Evolutionary conservation across 2,329 filamentous ascomycete genomes (phyloP).

Genomic region (Alternaria dauci): DNA sequence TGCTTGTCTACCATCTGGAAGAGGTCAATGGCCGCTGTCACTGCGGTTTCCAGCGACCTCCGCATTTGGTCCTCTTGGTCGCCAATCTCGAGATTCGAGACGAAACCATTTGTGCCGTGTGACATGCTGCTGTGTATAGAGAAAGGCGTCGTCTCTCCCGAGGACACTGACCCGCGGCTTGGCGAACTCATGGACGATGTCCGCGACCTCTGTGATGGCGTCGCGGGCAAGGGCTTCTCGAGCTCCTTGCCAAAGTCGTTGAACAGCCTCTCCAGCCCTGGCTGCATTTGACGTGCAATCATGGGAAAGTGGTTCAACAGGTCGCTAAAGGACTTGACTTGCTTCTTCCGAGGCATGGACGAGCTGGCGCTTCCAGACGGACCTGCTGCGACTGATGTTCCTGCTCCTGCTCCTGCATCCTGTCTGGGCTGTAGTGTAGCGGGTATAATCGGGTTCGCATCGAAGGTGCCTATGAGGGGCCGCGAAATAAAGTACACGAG

Average conservation of each 20-base stretch:
- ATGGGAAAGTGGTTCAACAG: slow-evolving; percentile 90
- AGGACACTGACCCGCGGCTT: slow-evolving; percentile 48
- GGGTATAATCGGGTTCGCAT: slow-evolving; percentile 74
- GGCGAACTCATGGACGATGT: slow-evolving; percentile 46
- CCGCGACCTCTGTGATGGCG: slow-evolving; percentile 60
- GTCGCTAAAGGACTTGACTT: slow-evolving; percentile 89
- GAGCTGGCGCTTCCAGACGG: slow-evolving; percentile 39
- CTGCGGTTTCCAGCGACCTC: slow-evolving; percentile 85
- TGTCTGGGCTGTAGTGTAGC: slow-evolving; percentile 56
- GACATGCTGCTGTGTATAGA: slow-evolving; percentile 51
- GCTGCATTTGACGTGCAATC: slow-evolving; percentile 96
- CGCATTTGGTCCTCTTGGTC: slow-evolving; percentile 94
- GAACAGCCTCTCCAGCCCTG: slow-evolving; percentile 87
- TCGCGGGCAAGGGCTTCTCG: slow-evolving; percentile 82
- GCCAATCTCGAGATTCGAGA: slow-evolving; percentile 69
- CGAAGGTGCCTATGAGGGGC: slow-evolving; percentile 83
- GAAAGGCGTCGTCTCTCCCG: slow-evolving; percentile 44
- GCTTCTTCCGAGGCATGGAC: slow-evolving; percentile 76
- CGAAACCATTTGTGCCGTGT: slow-evolving; percentile 48
- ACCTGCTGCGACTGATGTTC: slow-evolving; percentile 17
- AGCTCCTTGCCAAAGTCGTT: slow-evolving; percentile 87
- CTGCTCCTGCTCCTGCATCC: slow-evolving; percentile 14
- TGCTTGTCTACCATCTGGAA: slow-evolving; percentile 97
- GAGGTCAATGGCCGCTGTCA: slow-evolving; percentile 91
- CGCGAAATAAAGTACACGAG: slow-evolving; percentile 95